Base-by-base conservation (phyloP, 1,284 basidiomycete species). In the Ganoderma sinense region DNA sequence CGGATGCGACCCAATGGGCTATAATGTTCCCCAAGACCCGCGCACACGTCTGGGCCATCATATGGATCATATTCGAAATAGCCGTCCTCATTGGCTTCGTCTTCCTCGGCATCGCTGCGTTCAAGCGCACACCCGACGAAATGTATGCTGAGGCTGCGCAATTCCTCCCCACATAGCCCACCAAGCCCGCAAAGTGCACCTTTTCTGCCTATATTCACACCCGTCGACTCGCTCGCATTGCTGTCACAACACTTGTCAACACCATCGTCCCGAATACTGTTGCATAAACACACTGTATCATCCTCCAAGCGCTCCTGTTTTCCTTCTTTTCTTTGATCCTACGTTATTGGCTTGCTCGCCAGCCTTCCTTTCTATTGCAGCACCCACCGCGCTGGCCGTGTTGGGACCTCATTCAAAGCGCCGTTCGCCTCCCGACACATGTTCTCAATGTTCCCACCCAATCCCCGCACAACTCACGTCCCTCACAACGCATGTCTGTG, bases 1-100 rank as follows among this genome's bases (percentile, higher is more conserved):
- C 93, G 3, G 93, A 95, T 76, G 91, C 91, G 59, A 93, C 93
- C 4, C 93, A 95, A 76, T 95, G 93, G 77, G 80, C 86, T 18
- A 79, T 94, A 55, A 78, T 95, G 65, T 94, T 86, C 79, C 92
- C 93, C 10, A 80, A 82, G 13, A 84, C 93, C 68, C 84, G 87
- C 45, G 84, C 92, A 36, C 92, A 94, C 74, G 92, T 90, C 67
- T 94, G 93, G 93, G 92, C 91, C 23, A 80, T 86, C 4, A 78
- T 92, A 45, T 95, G 94, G 93, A 87, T 94, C 61, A 67, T 91
- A 2, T 94, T 94, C 78, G 87, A 92, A 75, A 75, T 92, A 36
- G 87, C 84, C 5, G 86, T 88, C 23, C 84, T 94, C 58, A 88
- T 89, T 68, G 91, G 86, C 4, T 94, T 94, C 78, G 82, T 90